Evolutionary conservation across 192 early-diverging fungal species (phyloP).

Genomic region (Coemansia sp.): DNA sequence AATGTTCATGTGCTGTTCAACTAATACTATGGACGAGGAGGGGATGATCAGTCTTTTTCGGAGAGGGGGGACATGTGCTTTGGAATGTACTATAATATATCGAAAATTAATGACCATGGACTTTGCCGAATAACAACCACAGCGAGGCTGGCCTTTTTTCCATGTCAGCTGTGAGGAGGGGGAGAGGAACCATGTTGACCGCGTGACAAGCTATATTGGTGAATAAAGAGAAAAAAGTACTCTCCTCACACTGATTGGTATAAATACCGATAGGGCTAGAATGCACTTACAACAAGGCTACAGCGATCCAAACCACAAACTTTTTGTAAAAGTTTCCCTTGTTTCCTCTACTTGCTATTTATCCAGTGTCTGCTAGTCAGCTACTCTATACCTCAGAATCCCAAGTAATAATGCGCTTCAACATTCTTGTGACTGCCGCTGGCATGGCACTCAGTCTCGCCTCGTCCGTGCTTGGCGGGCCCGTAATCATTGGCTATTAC

Average conservation of each 20-base stretch:
- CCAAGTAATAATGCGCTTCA: slow-evolving; percentile 33
- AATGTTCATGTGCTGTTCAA: not conserved
- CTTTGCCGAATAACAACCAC: not conserved
- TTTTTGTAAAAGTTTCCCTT: not conserved
- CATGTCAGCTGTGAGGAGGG: not conserved
- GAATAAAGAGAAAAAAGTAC: not conserved
- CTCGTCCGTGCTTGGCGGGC: slow-evolving; percentile 1
- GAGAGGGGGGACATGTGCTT: not conserved
- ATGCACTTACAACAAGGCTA: not conserved
- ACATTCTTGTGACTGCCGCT: slow-evolving; percentile 20
- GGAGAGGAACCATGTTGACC: not conserved
- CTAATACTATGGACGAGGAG: not conserved
- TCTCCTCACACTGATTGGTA: not conserved
- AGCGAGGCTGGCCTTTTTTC: not conserved
- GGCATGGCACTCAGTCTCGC: slow-evolving; percentile 27
- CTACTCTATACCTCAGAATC: not conserved
- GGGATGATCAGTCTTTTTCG: too few relatives aligned
- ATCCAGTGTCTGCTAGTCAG: not conserved
- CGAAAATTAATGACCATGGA: not conserved
- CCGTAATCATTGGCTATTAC: slow-evolving; percentile 40
- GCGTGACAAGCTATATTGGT: not conserved
- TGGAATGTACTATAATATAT: slow-evolving; percentile 3
- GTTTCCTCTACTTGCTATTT: slow-evolving; percentile 1
- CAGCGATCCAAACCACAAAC: not conserved
- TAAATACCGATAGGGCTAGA: not conserved